These are phyloP conservation scores for Cryphonectria carpinicola DNA, from an alignment of 2,329 filamentous ascomycete species.

Conservation along the genomic window DNA sequence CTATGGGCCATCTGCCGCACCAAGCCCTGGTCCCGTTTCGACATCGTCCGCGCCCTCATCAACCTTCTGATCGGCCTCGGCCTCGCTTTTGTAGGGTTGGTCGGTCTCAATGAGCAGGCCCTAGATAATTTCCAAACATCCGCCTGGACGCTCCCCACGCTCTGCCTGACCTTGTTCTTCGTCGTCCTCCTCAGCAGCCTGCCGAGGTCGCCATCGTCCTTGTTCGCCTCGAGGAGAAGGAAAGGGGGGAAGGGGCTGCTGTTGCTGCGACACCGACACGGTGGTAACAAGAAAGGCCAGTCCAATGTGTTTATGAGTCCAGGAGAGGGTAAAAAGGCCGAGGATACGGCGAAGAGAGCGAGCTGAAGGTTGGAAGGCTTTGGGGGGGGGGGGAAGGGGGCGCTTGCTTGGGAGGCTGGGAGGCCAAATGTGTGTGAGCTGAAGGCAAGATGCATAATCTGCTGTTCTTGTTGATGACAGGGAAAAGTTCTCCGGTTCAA, in stretches of 20 bases:
- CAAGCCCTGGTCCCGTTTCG: slow-evolving; percentile 28
- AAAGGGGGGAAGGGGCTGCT: too few species aligned
- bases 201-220: slow-evolving; percentile 30
- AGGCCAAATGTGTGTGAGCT: too few species aligned
- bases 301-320: not conserved
- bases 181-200: slow-evolving; percentile 34
- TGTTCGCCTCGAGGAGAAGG: slow-evolving; percentile 21
- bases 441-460: too few species aligned
- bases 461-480: too few species aligned
- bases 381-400: too few species aligned
- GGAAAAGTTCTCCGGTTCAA: too few species aligned
- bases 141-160: slow-evolving; percentile 35
- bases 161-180: slow-evolving; percentile 34
- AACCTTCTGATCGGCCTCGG: slow-evolving; percentile 33
- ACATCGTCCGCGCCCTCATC: slow-evolving; percentile 30
- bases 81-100: slow-evolving; percentile 32
- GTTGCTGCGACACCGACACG: not conserved
- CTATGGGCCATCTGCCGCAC: slow-evolving; percentile 31
- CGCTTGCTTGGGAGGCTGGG: too few species aligned
- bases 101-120: slow-evolving; percentile 25
- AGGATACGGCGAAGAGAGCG: not conserved
- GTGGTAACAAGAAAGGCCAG: not conserved
- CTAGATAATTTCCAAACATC: slow-evolving; percentile 21
- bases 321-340: not conserved
- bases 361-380: not conserved